Evolutionary conservation across 2,329 filamentous ascomycete species (phyloP), one percentile per base, ranked within the genome.

Genomic region (Fusarium compactum): DNA sequence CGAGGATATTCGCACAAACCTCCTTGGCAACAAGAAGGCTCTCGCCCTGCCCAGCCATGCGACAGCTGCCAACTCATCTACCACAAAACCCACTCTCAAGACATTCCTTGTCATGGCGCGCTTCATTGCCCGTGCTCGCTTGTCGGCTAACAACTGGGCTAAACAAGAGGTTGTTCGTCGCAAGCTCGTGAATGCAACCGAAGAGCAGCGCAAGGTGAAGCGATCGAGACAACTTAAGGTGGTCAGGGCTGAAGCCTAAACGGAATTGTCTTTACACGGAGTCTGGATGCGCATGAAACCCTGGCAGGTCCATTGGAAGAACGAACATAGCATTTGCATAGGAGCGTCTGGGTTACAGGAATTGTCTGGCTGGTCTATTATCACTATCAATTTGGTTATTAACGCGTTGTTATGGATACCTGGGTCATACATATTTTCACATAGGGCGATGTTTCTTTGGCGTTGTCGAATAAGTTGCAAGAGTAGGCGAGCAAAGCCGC

Each of bases 1-100:
- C 69, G 89, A 92, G 74, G 88, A 92, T 74, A 97, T 98, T 85
- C 93, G 82, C 69, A 80, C 78, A 68, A 78, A 82, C 55, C 73
- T 82, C 50, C 79, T 82, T 45, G 78, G 80, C 67, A 80, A 77
- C 75, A 80, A 81, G 65, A 79, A 79, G 54, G 67, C 80, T 45
- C 78, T 80, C 56, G 58, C 76, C 46, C 70, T 77, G 58, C 72
- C 81, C 45, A 70, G 74, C 27, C 64, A 76, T 58, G 51, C 71
- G 40, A 50, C 51, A 15, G 20, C 58, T n/a, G 27, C 56, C 32
- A 66, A 69, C 55, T 59, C 62, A 51, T 51, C 54, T 50, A 41
- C 51, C 38, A 57, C 58, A 12, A 74, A 73, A n/a, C 53, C 76
- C 25, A 66, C 80, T 18, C 80, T 88, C 45, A 80, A 78, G 57